phyloP scores from a whole-genome alignment of 2,329 filamentous ascomycete species.

The Pseudopithomyces maydicus region DNA sequence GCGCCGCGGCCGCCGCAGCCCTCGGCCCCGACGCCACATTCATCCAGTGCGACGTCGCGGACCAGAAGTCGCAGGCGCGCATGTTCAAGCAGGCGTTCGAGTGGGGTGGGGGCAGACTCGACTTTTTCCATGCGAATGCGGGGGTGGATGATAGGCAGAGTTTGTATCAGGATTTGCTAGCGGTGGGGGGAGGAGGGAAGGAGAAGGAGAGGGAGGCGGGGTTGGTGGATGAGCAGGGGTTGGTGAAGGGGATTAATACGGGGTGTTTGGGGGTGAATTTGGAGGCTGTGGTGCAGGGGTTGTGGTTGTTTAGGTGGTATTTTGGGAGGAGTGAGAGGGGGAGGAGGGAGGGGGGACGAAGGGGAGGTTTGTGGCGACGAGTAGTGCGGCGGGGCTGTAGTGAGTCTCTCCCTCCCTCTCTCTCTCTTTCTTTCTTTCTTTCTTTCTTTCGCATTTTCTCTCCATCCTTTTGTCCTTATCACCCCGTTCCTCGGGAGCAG shows the following conservation, averaged over 20 bases:
- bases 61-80: conserved; percentile 44
- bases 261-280: conserved; percentile 49
- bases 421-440: neutral
- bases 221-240: conserved; percentile 38
- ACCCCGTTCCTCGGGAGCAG: no score
- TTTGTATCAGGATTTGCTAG: conserved; percentile 41
- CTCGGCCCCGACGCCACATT: conserved; percentile 41
- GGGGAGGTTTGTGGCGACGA: conserved; percentile 48
- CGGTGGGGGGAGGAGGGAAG: no score
- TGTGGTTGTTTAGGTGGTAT: conserved; percentile 52
- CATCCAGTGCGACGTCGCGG: conserved; percentile 48
- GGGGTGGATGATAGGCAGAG: conserved; percentile 47
- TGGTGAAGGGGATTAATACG: conserved; percentile 45
- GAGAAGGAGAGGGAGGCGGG: conserved; percentile 27
- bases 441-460: no score
- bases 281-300: conserved; percentile 47
- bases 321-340: conserved; percentile 46
- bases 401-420: conserved; percentile 18
- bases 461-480: no score
- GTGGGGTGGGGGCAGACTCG: conserved; percentile 49
- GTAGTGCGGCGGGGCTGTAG: conserved; percentile 45
- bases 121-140: conserved; percentile 52
- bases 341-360: conserved; percentile 10
- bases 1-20: conserved; percentile 28
- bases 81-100: conserved; percentile 49